These are phyloP conservation scores for Exserohilum turcica DNA, from an alignment of 2,329 filamentous ascomycete species.

Conservation along the genomic window DNA sequence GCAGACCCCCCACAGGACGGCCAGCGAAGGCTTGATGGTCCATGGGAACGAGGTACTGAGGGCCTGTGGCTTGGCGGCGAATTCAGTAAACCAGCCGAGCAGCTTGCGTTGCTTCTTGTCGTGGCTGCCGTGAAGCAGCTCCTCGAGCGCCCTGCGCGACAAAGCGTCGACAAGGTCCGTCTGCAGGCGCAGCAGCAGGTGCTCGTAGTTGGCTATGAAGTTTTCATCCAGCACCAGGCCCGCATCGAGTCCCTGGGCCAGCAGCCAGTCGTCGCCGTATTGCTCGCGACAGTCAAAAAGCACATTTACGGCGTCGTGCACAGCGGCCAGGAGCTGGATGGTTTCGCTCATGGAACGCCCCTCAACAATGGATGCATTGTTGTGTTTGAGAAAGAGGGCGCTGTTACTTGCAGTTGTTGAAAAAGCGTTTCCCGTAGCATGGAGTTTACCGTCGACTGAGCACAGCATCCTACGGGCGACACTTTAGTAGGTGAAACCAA, in stretches of 20 bases:
- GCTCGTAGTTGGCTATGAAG: slow-evolving; percentile 52
- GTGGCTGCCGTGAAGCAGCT: slow-evolving; percentile 33
- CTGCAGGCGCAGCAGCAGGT: slow-evolving; percentile 49
- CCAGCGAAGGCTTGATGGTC: slow-evolving; percentile 52
- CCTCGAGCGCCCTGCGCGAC: slow-evolving; percentile 36
- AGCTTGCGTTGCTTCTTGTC: slow-evolving; percentile 43
- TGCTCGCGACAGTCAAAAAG: slow-evolving; percentile 33
- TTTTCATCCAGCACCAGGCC: slow-evolving; percentile 43
- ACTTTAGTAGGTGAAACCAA: slow-evolving; percentile 43
- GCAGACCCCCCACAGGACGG: slow-evolving; percentile 53
- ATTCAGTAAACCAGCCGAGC: slow-evolving; percentile 50
- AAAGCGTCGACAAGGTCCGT: slow-evolving; percentile 42
- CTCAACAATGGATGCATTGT: slow-evolving; percentile 35
- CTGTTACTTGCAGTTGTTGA: slow-evolving; percentile 39
- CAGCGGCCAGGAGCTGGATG: slow-evolving; percentile 32
- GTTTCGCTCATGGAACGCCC: slow-evolving; percentile 37
- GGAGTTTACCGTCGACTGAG: slow-evolving; percentile 28
- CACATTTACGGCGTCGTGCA: slow-evolving; percentile 41
- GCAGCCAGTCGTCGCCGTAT: slow-evolving; percentile 40
- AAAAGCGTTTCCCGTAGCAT: slow-evolving; percentile 26
- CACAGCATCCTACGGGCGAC: slow-evolving; percentile 37
- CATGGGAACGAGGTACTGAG: slow-evolving; percentile 51
- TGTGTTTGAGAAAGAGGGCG: slow-evolving; percentile 45
- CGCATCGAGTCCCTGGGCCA: slow-evolving; percentile 35
- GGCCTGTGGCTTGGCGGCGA: slow-evolving; percentile 46